phyloP scores from a whole-genome alignment of 345 rosid species.

The Lumnitzera racemosa region DNA sequence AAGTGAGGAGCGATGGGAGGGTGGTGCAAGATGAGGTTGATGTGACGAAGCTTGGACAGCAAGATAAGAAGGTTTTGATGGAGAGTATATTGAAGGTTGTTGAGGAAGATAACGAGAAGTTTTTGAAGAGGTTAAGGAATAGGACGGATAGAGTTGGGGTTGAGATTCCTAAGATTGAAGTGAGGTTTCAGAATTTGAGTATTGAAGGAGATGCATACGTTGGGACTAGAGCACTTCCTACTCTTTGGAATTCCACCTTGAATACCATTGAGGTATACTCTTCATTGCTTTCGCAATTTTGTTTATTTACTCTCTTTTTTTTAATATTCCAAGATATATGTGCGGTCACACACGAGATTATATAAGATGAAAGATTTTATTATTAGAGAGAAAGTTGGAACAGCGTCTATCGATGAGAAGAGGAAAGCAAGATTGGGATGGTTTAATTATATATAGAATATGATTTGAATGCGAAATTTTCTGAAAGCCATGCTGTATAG shows the following conservation, averaged over 20 bases:
- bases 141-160: constrained; percentile 38
- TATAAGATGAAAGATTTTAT: no score
- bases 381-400: no score
- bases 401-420: no score
- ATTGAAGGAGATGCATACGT: constrained; percentile 35
- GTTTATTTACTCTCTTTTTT: background rate
- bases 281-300: background rate
- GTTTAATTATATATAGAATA: no score
- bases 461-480: no score
- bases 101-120: constrained; percentile 26
- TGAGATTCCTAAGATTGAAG: constrained; percentile 30
- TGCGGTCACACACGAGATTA: no score
- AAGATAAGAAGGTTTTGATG: constrained; percentile 30
- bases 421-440: no score
- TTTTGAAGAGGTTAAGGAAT: constrained; percentile 18
- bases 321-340: no score
- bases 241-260: constrained; percentile 26
- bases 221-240: constrained; percentile 36
- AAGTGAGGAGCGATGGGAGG: constrained; percentile 21
- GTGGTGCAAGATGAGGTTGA: constrained; percentile 21
- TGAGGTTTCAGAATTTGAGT: constrained; percentile 30
- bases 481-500: no score
- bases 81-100: constrained; percentile 29
- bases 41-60: constrained; percentile 24
- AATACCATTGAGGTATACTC: constrained; percentile 26